Conservation (phyloP, 768 basidiomycete species). For the Chalciporus sphaerocephalus region DNA sequence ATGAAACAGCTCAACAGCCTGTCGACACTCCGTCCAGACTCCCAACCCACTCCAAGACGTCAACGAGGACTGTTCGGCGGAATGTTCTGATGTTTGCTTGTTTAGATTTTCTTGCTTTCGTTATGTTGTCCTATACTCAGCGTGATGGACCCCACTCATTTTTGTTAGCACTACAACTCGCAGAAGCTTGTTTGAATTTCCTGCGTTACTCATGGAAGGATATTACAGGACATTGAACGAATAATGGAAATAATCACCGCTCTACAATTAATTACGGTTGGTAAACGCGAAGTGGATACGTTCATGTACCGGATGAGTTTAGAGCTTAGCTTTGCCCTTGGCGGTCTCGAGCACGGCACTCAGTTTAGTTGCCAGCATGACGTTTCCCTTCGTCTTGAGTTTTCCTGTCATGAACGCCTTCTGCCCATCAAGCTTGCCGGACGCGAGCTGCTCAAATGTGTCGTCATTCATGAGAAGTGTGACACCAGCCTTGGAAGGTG, state of each 20-base stretch:
- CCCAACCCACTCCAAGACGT: constrained; percentile 67
- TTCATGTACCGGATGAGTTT: constrained; percentile 2
- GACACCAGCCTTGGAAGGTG: constrained; percentile 70
- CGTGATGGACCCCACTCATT: constrained; percentile 12
- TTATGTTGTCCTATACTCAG: neutral
- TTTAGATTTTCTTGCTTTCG: neutral
- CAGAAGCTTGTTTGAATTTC: neutral
- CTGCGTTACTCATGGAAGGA: neutral
- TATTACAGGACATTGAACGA: constrained; percentile 5
- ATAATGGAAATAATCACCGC: constrained; percentile 19
- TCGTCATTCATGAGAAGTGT: constrained; percentile 77
- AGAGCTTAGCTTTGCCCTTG: constrained; percentile 42
- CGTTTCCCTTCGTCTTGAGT: constrained; percentile 87
- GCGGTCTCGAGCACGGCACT: constrained; percentile 67
- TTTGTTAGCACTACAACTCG: neutral
- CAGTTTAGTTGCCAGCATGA: constrained; percentile 93
- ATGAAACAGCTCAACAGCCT: constrained; percentile 94
- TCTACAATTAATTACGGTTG: constrained; percentile 6
- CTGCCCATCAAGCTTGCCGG: constrained; percentile 84
- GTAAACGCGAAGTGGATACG: neutral
- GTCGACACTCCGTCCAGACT: constrained; percentile 81
- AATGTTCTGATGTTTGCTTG: constrained; percentile 53
- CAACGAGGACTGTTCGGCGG: constrained; percentile 76
- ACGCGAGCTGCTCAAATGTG: constrained; percentile 64
- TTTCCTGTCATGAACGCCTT: constrained; percentile 96